A percentile compares a stretch with the other conserved stretches of the same genome.
These are phyloP conservation scores for Rhododendron griersonianum DNA, from an alignment of 148 eudicot species.

Conservation along the genomic window DNA sequence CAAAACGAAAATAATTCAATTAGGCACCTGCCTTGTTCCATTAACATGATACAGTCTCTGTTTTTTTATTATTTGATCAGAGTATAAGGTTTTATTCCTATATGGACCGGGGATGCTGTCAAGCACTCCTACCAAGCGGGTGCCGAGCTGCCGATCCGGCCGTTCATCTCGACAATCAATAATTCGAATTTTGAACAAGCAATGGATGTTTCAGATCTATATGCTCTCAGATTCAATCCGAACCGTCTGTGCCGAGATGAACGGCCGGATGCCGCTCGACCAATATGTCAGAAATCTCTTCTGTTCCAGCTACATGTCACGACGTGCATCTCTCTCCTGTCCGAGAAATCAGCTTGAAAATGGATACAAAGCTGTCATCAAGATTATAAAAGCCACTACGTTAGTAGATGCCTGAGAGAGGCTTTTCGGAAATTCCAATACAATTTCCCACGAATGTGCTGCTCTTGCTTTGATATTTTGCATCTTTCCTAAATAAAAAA, in stretches of 20 bases:
- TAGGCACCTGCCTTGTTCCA: neutral
- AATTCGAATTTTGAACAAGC: too few species aligned
- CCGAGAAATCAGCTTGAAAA: neutral
- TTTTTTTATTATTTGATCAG: neutral
- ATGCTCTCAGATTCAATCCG: too few species aligned
- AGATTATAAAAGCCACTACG: neutral
- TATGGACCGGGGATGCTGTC: too few species aligned
- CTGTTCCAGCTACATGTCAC: neutral
- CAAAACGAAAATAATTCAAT: neutral
- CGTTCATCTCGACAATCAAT: too few species aligned
- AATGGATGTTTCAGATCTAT: too few species aligned
- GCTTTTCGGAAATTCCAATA: neutral
- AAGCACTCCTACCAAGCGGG: too few species aligned
- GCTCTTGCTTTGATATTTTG: neutral
- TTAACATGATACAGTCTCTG: neutral
- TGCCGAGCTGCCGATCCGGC: too few species aligned
- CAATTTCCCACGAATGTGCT: neutral
- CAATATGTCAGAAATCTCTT: neutral
- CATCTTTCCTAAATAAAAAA: neutral
- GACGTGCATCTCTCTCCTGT: neutral
- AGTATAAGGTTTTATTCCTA: neutral
- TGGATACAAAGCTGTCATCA: neutral
- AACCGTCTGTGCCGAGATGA: too few species aligned
- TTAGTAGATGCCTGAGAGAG: neutral
- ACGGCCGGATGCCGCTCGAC: neutral